A percentile compares a stretch with the other conserved stretches of the same genome.
These are phyloP conservation scores for Xerocomellus amylosporus DNA, from an alignment of 768 basidiomycete genomes.

Conservation along the genomic window DNA sequence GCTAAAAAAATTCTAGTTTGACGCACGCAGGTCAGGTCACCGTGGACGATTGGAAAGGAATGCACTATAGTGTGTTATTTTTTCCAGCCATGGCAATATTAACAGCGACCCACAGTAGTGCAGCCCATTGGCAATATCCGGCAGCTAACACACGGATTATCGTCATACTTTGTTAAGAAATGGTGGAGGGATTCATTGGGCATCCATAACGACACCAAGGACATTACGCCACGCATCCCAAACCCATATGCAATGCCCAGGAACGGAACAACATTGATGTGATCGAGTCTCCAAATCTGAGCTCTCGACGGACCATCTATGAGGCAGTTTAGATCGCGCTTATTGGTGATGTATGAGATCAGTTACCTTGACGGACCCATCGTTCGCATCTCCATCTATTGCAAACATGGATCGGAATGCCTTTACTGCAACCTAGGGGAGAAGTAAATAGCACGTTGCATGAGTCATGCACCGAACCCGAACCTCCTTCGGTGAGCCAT, in stretches of 20 bases:
- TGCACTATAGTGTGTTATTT: conserved; percentile 9
- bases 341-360: not conserved
- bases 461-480: not conserved
- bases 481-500: conserved; percentile 8
- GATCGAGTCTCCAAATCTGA: conserved; percentile 21
- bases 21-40: conserved; percentile 18
- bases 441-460: not conserved
- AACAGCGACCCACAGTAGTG: conserved; percentile 5
- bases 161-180: conserved; percentile 13
- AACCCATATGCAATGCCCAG: conserved; percentile 26
- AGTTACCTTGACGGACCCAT: not conserved
- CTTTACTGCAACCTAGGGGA: conserved; percentile 20
- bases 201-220: conserved; percentile 32
- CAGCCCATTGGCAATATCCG: conserved; percentile 14
- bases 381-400: not conserved
- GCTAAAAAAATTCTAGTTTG: too few species aligned
- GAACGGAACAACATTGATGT: conserved; percentile 28
- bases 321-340: not conserved
- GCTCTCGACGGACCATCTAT: conserved; percentile 26
- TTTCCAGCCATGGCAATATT: not conserved
- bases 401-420: conserved; percentile 4
- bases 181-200: conserved; percentile 23
- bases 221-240: conserved; percentile 19
- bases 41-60: conserved; percentile 13
- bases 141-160: conserved; percentile 10